Evolutionary conservation across 2,329 filamentous ascomycete genomes (phyloP).

Genomic region (Trichophyton schoenleinii): DNA sequence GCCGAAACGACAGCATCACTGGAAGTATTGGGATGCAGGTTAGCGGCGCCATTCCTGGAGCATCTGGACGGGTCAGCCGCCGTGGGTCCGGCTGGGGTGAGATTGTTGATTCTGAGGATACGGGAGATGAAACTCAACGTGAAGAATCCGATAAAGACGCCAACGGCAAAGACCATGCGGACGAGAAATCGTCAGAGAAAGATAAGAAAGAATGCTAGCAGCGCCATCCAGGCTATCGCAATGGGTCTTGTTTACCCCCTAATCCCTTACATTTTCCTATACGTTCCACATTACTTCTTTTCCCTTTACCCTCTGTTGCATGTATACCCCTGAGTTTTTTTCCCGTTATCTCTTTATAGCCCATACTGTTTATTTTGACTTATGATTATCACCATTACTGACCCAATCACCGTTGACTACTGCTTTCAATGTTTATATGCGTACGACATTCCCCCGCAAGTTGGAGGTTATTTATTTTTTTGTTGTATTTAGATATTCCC

Average conservation of each 20-base stretch:
- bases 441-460: not conserved
- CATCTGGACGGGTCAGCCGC: constrained; percentile 28
- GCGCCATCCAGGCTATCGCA: not conserved
- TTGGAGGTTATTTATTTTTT: not conserved
- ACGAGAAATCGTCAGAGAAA: not conserved
- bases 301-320: not conserved
- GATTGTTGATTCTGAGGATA: constrained; percentile 27
- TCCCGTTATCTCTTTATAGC: not conserved
- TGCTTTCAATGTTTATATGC: not conserved
- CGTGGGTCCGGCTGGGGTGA: constrained; percentile 36
- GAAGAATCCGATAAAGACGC: constrained; percentile 4
- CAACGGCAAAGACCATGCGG: not conserved
- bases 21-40: constrained; percentile 59
- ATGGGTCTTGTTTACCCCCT: not conserved
- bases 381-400: not conserved
- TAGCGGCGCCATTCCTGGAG: constrained; percentile 37
- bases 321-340: not conserved
- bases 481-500: not conserved
- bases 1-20: constrained; percentile 66
- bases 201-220: not conserved
- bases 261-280: not conserved
- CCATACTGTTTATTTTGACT: not conserved
- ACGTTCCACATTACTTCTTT: not conserved
- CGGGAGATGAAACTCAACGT: constrained; percentile 15
- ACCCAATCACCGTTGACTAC: not conserved